A percentile compares a stretch with the other conserved stretches of the same genome.
Evolutionary conservation across 2,329 filamentous ascomycete genomes (phyloP).

Genomic region (Botryotinia globosa): DNA sequence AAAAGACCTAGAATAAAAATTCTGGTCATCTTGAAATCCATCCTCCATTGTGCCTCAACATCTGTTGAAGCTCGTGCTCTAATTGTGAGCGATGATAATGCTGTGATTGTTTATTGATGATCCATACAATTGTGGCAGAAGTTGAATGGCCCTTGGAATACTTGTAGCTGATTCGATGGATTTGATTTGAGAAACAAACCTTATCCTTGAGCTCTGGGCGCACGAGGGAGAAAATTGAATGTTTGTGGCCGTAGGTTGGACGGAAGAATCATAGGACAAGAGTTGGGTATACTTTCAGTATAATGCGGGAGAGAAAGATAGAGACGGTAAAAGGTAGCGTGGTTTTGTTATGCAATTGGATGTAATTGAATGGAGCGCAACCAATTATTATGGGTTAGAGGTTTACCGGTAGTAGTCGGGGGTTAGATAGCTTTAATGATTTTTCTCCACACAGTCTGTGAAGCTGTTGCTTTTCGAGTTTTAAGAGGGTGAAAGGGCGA

Average conservation of each 20-base stretch:
- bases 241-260: conserved; percentile 2
- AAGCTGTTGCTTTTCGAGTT: conserved; percentile 8
- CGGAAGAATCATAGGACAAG: conserved; percentile 8
- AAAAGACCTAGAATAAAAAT: conserved; percentile 35
- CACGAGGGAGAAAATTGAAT: conserved; percentile 5
- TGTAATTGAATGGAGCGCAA: conserved; percentile 3
- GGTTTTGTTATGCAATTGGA: conserved; percentile 9
- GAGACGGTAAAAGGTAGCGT: neutral
- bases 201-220: conserved; percentile 18
- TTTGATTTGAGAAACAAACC: conserved; percentile 13
- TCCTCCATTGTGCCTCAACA: conserved; percentile 38
- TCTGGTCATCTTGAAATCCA: conserved; percentile 38
- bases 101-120: conserved; percentile 19
- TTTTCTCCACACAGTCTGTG: neutral
- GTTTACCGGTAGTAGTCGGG: neutral
- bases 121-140: conserved; percentile 23
- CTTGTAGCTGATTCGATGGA: conserved; percentile 16
- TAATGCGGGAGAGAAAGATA: neutral
- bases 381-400: conserved; percentile 11
- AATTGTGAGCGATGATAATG: conserved; percentile 13
- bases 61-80: conserved; percentile 26
- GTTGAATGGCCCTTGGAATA: conserved; percentile 19
- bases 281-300: conserved; percentile 5
- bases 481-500: conserved; percentile 3
- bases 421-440: neutral